Conservation (phyloP, 345 rosid species). For the Salix exigua region DNA sequence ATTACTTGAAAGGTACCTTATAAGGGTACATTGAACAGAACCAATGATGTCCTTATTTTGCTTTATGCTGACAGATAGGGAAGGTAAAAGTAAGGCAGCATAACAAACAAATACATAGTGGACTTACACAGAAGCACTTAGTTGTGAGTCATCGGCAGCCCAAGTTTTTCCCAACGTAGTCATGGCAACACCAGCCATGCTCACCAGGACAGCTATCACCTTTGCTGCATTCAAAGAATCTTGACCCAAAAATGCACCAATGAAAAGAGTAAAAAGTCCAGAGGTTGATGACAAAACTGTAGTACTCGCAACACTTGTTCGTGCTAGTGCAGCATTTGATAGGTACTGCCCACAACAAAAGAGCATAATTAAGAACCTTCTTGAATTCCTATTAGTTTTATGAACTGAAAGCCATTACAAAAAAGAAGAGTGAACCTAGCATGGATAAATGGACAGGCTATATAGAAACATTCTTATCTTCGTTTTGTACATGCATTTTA, state of each 20-base stretch:
- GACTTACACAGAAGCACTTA: constrained; percentile 60
- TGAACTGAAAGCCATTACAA: neutral
- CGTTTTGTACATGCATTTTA: neutral
- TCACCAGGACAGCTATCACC: constrained; percentile 84
- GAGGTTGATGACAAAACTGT: constrained; percentile 97
- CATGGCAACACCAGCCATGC: constrained; percentile 97
- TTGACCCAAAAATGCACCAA: constrained; percentile 86
- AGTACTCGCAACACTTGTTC: constrained; percentile 97
- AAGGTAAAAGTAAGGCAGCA: neutral
- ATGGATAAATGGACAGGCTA: neutral
- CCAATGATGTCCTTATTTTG: neutral
- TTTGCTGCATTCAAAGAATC: constrained; percentile 78
- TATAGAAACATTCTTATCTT: neutral
- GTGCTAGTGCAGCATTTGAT: constrained; percentile 97
- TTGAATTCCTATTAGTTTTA: constrained; percentile 1
- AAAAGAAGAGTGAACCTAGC: neutral
- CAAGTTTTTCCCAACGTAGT: constrained; percentile 94
- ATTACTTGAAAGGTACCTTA: neutral
- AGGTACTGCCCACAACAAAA: constrained; percentile 56
- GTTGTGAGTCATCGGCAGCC: constrained; percentile 80
- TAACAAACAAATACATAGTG: neutral
- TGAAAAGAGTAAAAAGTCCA: constrained; percentile 95
- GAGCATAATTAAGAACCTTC: neutral
- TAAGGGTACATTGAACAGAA: neutral
- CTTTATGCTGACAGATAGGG: neutral